These are phyloP conservation scores for Fusarium sp. DNA, from an alignment of 2,329 filamentous ascomycete genomes.

Conservation along the genomic window DNA sequence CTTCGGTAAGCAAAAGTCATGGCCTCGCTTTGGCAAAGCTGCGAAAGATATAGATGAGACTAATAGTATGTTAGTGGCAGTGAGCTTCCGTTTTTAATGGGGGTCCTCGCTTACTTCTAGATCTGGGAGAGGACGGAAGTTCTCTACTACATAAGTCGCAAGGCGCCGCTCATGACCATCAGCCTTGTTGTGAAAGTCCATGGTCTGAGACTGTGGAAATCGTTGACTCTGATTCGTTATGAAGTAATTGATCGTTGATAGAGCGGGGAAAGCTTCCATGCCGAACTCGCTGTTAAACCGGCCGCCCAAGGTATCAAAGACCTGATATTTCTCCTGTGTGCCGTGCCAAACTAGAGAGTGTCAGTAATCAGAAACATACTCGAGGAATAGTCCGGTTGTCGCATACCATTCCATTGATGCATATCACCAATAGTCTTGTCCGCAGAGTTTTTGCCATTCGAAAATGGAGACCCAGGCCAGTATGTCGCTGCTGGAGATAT, in stretches of 20 bases:
- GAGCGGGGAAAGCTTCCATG: slow-evolving; percentile 5
- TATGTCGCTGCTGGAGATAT: not conserved
- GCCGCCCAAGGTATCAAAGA: slow-evolving; percentile 5
- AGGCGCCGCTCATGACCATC: slow-evolving; percentile 7
- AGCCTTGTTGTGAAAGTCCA: slow-evolving; percentile 8
- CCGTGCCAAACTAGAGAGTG: slow-evolving; percentile 1
- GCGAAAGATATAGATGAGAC: not conserved
- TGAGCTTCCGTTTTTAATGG: no score
- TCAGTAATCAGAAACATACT: no score
- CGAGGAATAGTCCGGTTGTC: no score
- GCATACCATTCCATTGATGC: slow-evolving; percentile 1
- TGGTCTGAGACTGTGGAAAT: slow-evolving; percentile 2
- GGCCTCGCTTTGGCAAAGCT: slow-evolving; percentile 7
- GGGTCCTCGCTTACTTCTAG: not conserved
- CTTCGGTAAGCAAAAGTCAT: slow-evolving; percentile 1
- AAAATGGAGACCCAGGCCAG: slow-evolving; percentile 1
- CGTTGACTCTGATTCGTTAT: not conserved
- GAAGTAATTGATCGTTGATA: not conserved
- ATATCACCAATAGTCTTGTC: slow-evolving; percentile 5
- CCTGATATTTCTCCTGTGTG: slow-evolving; percentile 6
- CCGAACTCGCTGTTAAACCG: slow-evolving; percentile 11
- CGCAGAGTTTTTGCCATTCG: not conserved
- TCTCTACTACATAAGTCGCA: slow-evolving; percentile 1
- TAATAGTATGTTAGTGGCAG: not conserved
- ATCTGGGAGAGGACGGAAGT: slow-evolving; percentile 2